Evolutionary conservation across 176 grass and related monocot species (phyloP).

Genomic region (Triticum dicoccoides): DNA sequence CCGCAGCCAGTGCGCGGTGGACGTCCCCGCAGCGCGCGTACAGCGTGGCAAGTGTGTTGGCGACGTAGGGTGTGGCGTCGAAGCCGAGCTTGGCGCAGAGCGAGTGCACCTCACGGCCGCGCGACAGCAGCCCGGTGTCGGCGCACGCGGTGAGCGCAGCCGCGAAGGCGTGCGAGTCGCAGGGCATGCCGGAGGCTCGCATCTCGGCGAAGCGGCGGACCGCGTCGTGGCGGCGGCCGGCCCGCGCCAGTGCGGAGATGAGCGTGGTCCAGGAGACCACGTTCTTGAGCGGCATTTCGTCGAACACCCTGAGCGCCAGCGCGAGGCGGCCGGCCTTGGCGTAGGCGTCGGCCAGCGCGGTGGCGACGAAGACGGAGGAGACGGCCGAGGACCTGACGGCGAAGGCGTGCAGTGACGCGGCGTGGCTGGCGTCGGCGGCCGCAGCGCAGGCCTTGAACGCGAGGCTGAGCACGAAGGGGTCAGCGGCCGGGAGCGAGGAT

Average conservation of each 20-base stretch:
- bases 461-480: constrained; percentile 45
- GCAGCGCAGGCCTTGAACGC: constrained; percentile 54
- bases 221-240: constrained; percentile 47
- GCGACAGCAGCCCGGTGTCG: constrained; percentile 1
- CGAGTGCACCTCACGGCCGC: constrained; percentile 62
- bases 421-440: background rate
- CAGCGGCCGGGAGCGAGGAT: background rate
- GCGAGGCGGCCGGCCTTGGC: constrained; percentile 40
- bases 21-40: constrained; percentile 40
- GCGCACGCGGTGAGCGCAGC: background rate
- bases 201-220: constrained; percentile 53
- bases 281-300: constrained; percentile 55
- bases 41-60: constrained; percentile 53
- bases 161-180: background rate
- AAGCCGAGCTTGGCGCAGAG: constrained; percentile 47
- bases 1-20: constrained; percentile 5
- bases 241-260: constrained; percentile 48
- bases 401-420: constrained; percentile 50
- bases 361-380: constrained; percentile 51
- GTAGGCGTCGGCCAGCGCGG: constrained; percentile 59
- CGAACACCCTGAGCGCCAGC: constrained; percentile 42
- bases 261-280: constrained; percentile 67
- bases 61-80: constrained; percentile 46
- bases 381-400: constrained; percentile 35
- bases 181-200: constrained; percentile 8